Evolutionary conservation across 257 asterid genomes (phyloP).

Genomic region (Rubia yunnanensis): DNA sequence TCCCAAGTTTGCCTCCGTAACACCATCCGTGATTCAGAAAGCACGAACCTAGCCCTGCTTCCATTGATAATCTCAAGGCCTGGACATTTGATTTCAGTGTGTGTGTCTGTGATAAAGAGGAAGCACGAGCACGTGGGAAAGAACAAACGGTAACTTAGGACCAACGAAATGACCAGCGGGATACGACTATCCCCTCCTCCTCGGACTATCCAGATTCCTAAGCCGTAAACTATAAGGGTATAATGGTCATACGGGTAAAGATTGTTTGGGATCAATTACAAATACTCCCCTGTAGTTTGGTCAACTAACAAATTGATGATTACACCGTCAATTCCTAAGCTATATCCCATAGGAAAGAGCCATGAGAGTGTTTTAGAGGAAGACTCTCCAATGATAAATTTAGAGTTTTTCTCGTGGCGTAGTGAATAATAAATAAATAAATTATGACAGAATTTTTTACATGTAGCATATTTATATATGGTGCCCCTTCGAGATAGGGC

Average conservation of each 20-base stretch:
- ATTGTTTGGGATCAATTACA: background rate
- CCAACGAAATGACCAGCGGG: conserved; percentile 34
- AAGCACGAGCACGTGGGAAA: background rate
- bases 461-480: too few species aligned
- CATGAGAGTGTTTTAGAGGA: too few species aligned
- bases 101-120: background rate
- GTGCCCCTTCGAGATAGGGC: too few species aligned
- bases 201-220: background rate
- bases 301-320: too few species aligned
- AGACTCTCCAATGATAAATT: too few species aligned
- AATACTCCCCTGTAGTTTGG: too few species aligned
- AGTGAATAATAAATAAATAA: too few species aligned
- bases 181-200: background rate
- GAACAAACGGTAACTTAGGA: conserved; percentile 45
- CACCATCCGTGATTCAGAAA: conserved; percentile 40
- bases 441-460: too few species aligned
- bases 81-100: background rate
- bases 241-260: too few species aligned
- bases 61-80: conserved; percentile 37
- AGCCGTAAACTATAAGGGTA: background rate
- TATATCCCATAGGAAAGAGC: too few species aligned
- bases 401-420: too few species aligned
- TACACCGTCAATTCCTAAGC: too few species aligned
- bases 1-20: conserved; percentile 25
- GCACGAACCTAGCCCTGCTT: conserved; percentile 46